Base-by-base conservation (phyloP, 306 rosid species). In the Cicer chorassanicum region DNA sequence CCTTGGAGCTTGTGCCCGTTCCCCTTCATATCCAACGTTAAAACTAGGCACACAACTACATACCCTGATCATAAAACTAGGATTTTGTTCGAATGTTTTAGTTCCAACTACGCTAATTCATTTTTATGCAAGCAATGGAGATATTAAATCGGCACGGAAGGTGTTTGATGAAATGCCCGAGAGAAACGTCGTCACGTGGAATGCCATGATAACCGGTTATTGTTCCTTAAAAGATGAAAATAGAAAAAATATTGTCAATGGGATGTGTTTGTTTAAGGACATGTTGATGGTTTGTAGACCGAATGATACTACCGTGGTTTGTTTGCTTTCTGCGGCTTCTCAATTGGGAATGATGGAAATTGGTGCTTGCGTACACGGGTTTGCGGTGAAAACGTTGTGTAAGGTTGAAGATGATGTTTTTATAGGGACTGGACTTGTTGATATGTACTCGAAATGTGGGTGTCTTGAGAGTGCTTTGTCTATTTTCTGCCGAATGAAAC, bases 391-490 rank as follows among this genome's bases (percentile, higher is more conserved):
- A 73, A 76, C 83, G 8, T 48, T 84, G 40, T 14, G 72, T 61
- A 68, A 55, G 59, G 81, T 90, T 54, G 91, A 87, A 76, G 61
- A 72, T 73, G 93, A 90, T 85, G 89, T 92, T 63, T 90, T 88
- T 74, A 81, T 90, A n/a, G 97, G 96, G 34, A 88, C 97, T 21
- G 84, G 91, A 51, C 87, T 92, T 51, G 87, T 92, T 46, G 93
- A 90, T 79, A 90, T 92, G 96, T 92, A 92, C 81, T 78, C 93
- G 6, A 92, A 92, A 87, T 90, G 96, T 54, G 97, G 96, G 9
- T 84, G 88, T 49, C 81, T 88, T 19, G 76, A 83, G 38, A 76
- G 84, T 72, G 91, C 98, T 55, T 68, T 82, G 11, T 82, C 78
- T 4, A 21, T 84, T 50, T 92, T 92, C 76, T 76, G 68, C 74